These are phyloP conservation scores for Tripterygium wilfordii DNA, from an alignment of 177 flowering plant species.

Conservation along the genomic window DNA sequence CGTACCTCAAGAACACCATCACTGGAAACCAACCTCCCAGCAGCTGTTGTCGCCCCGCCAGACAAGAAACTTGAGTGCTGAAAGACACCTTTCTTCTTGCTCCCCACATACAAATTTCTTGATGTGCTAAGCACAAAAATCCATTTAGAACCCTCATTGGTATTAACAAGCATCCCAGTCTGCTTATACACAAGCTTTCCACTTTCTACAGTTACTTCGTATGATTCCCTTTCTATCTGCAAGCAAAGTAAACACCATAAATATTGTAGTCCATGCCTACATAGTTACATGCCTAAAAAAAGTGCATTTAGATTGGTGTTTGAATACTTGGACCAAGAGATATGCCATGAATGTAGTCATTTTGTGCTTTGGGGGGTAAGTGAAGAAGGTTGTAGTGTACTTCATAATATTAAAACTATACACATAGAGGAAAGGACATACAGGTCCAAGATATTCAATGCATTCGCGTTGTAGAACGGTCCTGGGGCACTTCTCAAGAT, in stretches of 20 bases:
- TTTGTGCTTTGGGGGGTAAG: too few species aligned
- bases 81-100: constrained; percentile 52
- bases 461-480: constrained; percentile 31
- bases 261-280: too few species aligned
- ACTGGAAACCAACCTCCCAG: constrained; percentile 47
- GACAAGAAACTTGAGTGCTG: constrained; percentile 66
- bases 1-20: constrained; percentile 53
- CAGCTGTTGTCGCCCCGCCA: constrained; percentile 52
- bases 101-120: constrained; percentile 42
- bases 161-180: constrained; percentile 26
- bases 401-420: too few species aligned
- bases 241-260: neutral
- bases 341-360: too few species aligned
- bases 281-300: too few species aligned
- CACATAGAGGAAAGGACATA: too few species aligned
- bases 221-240: constrained; percentile 49
- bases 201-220: constrained; percentile 38
- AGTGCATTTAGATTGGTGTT: too few species aligned
- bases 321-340: too few species aligned
- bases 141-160: constrained; percentile 44
- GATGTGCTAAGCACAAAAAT: constrained; percentile 63
- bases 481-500: constrained; percentile 29
- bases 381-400: too few species aligned
- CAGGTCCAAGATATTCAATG: constrained; percentile 44
- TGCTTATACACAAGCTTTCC: constrained; percentile 44